Evolutionary conservation across 352 stramenopile species (phyloP), one percentile per base, ranked within the genome.

Genomic region (Phytophthora cactorum): DNA sequence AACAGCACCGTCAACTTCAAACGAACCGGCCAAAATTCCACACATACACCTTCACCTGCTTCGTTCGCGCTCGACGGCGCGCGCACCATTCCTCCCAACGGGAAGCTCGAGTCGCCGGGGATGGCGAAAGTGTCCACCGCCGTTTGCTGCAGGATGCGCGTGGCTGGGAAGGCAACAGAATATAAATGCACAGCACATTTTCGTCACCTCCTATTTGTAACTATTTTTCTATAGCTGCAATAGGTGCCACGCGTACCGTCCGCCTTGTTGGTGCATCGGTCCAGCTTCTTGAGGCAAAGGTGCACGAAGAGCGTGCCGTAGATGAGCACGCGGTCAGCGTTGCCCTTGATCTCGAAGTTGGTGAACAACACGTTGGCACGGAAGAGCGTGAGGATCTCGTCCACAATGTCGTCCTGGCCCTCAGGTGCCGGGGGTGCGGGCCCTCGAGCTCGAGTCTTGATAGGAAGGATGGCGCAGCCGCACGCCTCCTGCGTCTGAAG

Each of bases 281-380:
- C 92, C 25, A 96, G 72, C 68, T 97, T 95, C 81, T 97, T 97
- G 15, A 98, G 81, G 63, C 88, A 97, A 56, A 97, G 68, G 69
- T 97, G 86, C 32, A 96, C 90, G 71, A 95, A 98, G 25, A 98
- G 82, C 60, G 93, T 98, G 50, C 97, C 87, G 79, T 98, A 98
- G 68, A 98, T 94, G 52, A 98, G 81, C 67, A 96, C 92, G 53
- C 93, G 89, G 77, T 98, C 93, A 43, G 91, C 89, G 55, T 81
- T 82, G 44, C 92, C 92, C 59, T 98, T 92, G 68, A 98, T 91
- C 71, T 97, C 90, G 67, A 95, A 98, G 78, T 97, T 98, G 39
- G 91, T 95, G 71, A 98, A 98, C 25, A 98, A 75, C 41, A 98
- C 89, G 77, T 98, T 98, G 5, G 91, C 92, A 39, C 95, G 88